These are phyloP conservation scores for Prunus yedoensis DNA, from an alignment of 331 rosid genomes.

Conservation along the genomic window DNA sequence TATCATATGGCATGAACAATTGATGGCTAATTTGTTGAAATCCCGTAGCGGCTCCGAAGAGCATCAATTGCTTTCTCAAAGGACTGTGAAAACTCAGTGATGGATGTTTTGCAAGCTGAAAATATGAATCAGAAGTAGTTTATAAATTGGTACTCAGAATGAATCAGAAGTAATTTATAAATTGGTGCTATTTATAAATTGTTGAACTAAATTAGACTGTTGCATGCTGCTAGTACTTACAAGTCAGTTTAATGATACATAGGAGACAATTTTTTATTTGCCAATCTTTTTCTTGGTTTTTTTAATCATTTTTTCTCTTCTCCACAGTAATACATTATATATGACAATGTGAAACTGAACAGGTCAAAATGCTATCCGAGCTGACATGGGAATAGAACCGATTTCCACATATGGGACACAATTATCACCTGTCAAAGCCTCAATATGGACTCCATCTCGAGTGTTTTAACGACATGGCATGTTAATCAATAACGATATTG, in stretches of 20 bases:
- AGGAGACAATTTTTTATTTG: too few relatives aligned
- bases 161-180: too few relatives aligned
- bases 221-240: too few relatives aligned
- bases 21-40: slow-evolving; percentile 46
- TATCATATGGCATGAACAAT: slow-evolving; percentile 5
- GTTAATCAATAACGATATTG: neutral
- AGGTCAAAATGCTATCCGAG: neutral
- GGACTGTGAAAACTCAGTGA: slow-evolving; percentile 63
- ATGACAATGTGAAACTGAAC: too few relatives aligned
- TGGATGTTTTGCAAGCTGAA: slow-evolving; percentile 74
- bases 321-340: neutral
- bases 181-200: neutral
- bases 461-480: neutral
- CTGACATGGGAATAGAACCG: neutral
- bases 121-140: slow-evolving; percentile 13
- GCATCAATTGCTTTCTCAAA: slow-evolving; percentile 68
- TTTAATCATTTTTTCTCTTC: neutral
- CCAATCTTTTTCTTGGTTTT: neutral
- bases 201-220: too few relatives aligned
- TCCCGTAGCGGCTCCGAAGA: slow-evolving; percentile 61
- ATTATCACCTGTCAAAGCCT: neutral
- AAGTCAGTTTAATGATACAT: too few relatives aligned
- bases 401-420: neutral
- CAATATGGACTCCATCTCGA: neutral
- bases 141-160: neutral